Conservation (phyloP, 768 basidiomycete genomes). For the Fibroporia radiculosa region DNA sequence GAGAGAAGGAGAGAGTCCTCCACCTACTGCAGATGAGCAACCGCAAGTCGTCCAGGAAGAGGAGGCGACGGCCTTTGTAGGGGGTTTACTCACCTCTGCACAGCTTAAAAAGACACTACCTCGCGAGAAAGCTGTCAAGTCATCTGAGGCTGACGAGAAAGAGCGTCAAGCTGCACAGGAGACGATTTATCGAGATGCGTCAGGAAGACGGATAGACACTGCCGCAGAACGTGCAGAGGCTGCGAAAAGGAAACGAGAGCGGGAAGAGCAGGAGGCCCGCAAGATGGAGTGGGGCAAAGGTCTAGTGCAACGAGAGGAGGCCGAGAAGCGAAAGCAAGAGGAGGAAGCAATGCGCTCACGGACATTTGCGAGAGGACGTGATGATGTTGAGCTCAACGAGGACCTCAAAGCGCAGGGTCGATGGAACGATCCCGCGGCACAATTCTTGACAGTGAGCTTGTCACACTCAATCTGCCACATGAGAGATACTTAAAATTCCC, state of each 20-base stretch:
- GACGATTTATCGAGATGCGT: slow-evolving; percentile 90
- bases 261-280: slow-evolving; percentile 77
- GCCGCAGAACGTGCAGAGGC: slow-evolving; percentile 83
- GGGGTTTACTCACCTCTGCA: slow-evolving; percentile 72
- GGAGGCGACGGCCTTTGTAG: slow-evolving; percentile 40
- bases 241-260: slow-evolving; percentile 68
- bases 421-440: slow-evolving; percentile 98
- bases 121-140: slow-evolving; percentile 24
- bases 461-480: too few relatives aligned
- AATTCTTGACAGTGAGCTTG: slow-evolving; percentile 74
- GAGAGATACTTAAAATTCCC: too few relatives aligned
- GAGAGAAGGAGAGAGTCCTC: slow-evolving; percentile 41
- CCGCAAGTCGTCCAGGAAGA: slow-evolving; percentile 49
- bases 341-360: slow-evolving; percentile 58
- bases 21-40: slow-evolving; percentile 58
- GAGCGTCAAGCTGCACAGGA: slow-evolving; percentile 66
- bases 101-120: slow-evolving; percentile 63
- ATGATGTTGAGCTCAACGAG: slow-evolving; percentile 83
- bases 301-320: slow-evolving; percentile 78
- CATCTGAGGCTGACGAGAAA: slow-evolving; percentile 36
- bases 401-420: slow-evolving; percentile 72
- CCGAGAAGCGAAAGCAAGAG: slow-evolving; percentile 56
- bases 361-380: slow-evolving; percentile 70
- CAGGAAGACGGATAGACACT: slow-evolving; percentile 84
- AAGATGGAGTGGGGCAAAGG: slow-evolving; percentile 99